phyloP scores from a whole-genome alignment of 2,329 filamentous ascomycete species.

The Seiridium unicorne region DNA sequence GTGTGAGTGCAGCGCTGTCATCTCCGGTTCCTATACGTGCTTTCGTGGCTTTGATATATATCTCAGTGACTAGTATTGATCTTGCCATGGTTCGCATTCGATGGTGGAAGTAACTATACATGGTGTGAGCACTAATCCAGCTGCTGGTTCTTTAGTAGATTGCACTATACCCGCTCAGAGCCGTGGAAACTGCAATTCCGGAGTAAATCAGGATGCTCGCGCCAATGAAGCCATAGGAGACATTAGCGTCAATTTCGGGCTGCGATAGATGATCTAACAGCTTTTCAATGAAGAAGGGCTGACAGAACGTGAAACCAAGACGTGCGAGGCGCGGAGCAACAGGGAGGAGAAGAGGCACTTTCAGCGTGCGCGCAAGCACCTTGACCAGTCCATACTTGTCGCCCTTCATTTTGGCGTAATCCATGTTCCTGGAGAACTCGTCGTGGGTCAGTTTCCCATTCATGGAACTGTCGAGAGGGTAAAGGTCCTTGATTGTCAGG shows the following conservation, averaged over 20 bases:
- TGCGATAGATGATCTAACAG: constrained; percentile 29
- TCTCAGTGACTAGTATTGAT: constrained; percentile 27
- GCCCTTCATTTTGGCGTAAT: constrained; percentile 9
- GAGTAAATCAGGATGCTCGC: constrained; percentile 6
- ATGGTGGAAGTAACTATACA: constrained; percentile 3
- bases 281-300: constrained; percentile 40
- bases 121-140: too few species aligned
- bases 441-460: constrained; percentile 14
- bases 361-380: constrained; percentile 15
- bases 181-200: constrained; percentile 3
- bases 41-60: constrained; percentile 32
- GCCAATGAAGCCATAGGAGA: constrained; percentile 11
- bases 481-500: constrained; percentile 29
- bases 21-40: constrained; percentile 20
- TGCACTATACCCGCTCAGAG: constrained; percentile 30
- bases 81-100: constrained; percentile 25
- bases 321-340: constrained; percentile 28
- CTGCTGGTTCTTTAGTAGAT: too few species aligned
- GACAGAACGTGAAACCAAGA: constrained; percentile 39
- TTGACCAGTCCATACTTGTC: constrained; percentile 2
- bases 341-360: constrained; percentile 19
- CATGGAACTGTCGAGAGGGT: constrained; percentile 22
- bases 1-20: constrained; percentile 40
- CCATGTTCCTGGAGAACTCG: constrained; percentile 14
- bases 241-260: constrained; percentile 6